Conservation (phyloP, 768 basidiomycete genomes). For the Kwoniella bestiolae region DNA sequence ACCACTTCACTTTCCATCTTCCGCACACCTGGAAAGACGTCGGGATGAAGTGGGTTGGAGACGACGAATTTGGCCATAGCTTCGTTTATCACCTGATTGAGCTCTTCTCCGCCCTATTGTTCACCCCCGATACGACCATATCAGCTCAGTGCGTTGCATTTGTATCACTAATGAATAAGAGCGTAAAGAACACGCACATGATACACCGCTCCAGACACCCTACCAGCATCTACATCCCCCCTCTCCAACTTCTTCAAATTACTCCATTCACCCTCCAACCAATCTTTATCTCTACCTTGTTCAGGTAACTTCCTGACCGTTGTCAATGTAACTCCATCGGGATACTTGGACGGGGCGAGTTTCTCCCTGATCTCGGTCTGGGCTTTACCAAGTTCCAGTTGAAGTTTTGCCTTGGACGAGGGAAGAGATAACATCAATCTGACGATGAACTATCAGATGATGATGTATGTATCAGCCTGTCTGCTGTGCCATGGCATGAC, state of each 20-base stretch:
- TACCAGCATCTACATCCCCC: conserved; percentile 46
- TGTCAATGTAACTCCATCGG: conserved; percentile 39
- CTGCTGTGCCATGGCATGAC: too few relatives aligned
- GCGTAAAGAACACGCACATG: conserved; percentile 53
- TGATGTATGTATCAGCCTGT: neutral
- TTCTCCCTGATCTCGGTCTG: conserved; percentile 41
- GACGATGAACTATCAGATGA: conserved; percentile 30
- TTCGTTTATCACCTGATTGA: conserved; percentile 75
- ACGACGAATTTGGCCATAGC: conserved; percentile 82
- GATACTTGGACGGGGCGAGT: conserved; percentile 42
- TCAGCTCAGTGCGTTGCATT: too few relatives aligned
- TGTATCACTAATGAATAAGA: too few relatives aligned
- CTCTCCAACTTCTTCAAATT: conserved; percentile 50
- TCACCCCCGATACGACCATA: too few relatives aligned
- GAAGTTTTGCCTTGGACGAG: conserved; percentile 41
- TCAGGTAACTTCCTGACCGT: conserved; percentile 36
- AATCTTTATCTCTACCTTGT: conserved; percentile 44
- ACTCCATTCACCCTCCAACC: conserved; percentile 52
- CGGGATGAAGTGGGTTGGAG: conserved; percentile 89
- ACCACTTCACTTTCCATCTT: conserved; percentile 98
- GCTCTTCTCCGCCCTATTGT: conserved; percentile 75
- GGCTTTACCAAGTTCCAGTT: conserved; percentile 43
- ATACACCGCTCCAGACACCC: conserved; percentile 56
- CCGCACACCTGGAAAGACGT: conserved; percentile 81
- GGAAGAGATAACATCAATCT: conserved; percentile 49